Base-by-base conservation (phyloP, 495 filamentous ascomycete genomes). In the Bombardia bombarda region DNA sequence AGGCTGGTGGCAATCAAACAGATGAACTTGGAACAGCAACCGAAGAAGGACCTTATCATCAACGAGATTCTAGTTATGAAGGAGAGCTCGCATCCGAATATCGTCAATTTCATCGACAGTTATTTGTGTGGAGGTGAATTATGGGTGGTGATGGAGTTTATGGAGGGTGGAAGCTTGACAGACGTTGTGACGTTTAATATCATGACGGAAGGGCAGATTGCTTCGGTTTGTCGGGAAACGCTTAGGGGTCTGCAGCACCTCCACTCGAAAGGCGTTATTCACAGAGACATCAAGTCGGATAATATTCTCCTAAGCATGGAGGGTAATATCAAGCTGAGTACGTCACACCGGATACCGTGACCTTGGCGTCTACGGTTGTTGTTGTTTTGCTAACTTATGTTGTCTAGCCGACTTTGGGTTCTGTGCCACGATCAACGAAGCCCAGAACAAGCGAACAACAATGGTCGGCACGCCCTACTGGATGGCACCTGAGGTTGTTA, bases 51-150 rank as follows among this genome's bases (percentile, higher is more conserved):
- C 55, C 71, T 96, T 7, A 98, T 98, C 50, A 95, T 98, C 66
- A 97, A 98, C 60, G 92, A 98, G 57, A 98, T 98, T 46, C 63
- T 98, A 25, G 92, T 98, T 22, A 98, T 98, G 92, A 95, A 95
- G 68, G 92, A 96, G 55, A 95, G 88, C 68, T 90, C 86, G 40
- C 92, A 98, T 62, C 89, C 85, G 61, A 98, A 98, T 57, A 95
- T 98, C 59, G 92, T 98, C 61, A 98, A 98, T 60, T 98, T 96
- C 65, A 85, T 96, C 67, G 92, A 96, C 69, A 95, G 89, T 60
- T 97, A 85, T 61, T 70, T 98, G 17, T 83, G 89, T 28, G 74
- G 77, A 3, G 80, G 90, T 16, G 92, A 98, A 59, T 65, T 98
- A 31, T 98, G 92, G 92, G 92, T 98, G 10, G 88, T 97, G 21